Percentiles rank a stretch among this genome's conserved stretches.
These are phyloP conservation scores for Chrysosporium queenslandicum DNA, from an alignment of 2,329 filamentous ascomycete species.

Conservation along the genomic window DNA sequence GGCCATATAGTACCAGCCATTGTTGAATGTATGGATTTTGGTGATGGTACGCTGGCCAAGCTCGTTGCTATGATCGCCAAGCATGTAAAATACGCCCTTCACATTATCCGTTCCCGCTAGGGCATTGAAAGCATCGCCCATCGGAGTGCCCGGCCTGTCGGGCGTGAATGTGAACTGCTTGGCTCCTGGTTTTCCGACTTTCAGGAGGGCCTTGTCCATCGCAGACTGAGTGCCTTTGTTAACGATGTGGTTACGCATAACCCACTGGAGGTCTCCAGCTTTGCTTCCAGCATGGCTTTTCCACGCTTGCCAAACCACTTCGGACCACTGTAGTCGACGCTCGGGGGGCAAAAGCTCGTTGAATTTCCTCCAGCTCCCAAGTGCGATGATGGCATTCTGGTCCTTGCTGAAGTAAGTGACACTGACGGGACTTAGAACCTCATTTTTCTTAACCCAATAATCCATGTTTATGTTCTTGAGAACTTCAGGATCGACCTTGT, in stretches of 20 bases:
- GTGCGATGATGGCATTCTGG: too few relatives aligned
- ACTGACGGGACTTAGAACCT: too few relatives aligned
- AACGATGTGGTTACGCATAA: neutral
- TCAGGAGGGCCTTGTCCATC: too few relatives aligned
- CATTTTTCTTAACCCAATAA: too few relatives aligned
- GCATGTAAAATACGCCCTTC: neutral
- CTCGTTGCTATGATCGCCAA: slow-evolving; percentile 4
- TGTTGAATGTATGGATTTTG: slow-evolving; percentile 2
- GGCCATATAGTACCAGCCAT: too few relatives aligned
- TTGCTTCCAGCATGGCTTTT: neutral
- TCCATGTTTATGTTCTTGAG: too few relatives aligned
- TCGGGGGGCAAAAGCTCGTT: neutral
- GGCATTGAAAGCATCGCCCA: slow-evolving; percentile 1
- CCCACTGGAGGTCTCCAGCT: neutral
- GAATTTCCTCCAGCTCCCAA: too few relatives aligned
- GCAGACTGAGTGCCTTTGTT: neutral
- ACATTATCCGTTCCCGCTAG: slow-evolving; percentile 1
- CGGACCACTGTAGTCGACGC: neutral
- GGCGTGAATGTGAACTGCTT: neutral
- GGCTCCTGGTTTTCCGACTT: too few relatives aligned
- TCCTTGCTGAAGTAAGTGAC: too few relatives aligned
- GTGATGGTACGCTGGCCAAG: neutral
- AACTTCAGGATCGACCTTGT: too few relatives aligned
- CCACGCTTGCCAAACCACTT: neutral
- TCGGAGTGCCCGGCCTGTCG: neutral